Evolutionary conservation across 2,329 filamentous ascomycete species (phyloP).

Genomic region (Annulohypoxylon truncatum): DNA sequence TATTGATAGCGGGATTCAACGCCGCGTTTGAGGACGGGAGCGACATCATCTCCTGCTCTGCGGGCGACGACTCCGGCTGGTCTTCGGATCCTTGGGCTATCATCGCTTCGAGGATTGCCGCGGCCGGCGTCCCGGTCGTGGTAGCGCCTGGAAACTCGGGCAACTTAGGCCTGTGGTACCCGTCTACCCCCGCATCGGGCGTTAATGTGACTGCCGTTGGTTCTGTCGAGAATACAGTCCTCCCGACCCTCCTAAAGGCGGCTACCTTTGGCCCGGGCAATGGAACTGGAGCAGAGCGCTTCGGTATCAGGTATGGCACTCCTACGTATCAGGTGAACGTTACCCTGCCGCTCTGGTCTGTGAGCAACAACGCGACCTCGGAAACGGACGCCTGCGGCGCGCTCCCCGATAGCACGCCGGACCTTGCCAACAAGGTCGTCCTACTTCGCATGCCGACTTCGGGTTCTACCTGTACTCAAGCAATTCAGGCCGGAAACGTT

Average conservation of each 20-base stretch:
- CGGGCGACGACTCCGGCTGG: constrained; percentile 48
- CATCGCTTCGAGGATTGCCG: constrained; percentile 55
- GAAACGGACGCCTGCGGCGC: constrained; percentile 53
- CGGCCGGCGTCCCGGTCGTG: constrained; percentile 54
- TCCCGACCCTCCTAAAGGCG: constrained; percentile 23
- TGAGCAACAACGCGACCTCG: constrained; percentile 47
- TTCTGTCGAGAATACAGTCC: constrained; percentile 29
- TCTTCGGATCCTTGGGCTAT: constrained; percentile 51
- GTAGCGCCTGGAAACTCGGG: constrained; percentile 58
- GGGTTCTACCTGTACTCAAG: constrained; percentile 47
- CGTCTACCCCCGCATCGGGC: constrained; percentile 29
- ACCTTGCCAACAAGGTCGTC: constrained; percentile 56
- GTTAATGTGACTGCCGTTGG: constrained; percentile 28
- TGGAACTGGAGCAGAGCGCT: neutral
- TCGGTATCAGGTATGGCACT: constrained; percentile 35
- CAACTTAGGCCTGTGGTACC: constrained; percentile 33
- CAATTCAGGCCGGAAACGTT: constrained; percentile 54
- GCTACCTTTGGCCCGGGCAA: constrained; percentile 1
- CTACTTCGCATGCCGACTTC: constrained; percentile 52
- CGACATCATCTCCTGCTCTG: constrained; percentile 50
- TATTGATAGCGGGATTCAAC: constrained; percentile 48
- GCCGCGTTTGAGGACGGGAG: constrained; percentile 48
- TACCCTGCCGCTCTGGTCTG: constrained; percentile 45
- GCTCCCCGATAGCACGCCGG: constrained; percentile 54
- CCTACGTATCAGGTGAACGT: constrained; percentile 22